Conservation (phyloP, 164 flowering plant species). For the Tetracentron sinense region DNA sequence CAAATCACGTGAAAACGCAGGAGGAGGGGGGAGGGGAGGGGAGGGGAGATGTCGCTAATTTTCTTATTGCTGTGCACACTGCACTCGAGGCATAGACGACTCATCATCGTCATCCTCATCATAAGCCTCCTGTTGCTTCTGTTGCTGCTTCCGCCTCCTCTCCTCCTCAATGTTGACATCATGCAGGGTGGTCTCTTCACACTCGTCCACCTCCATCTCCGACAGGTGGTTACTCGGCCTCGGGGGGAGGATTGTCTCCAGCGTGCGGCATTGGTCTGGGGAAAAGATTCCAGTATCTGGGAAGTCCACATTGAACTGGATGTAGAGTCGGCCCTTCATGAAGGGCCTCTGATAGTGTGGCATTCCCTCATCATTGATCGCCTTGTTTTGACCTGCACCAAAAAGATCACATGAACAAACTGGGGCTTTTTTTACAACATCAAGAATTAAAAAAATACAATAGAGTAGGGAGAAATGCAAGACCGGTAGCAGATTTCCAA, state of each 20-base stretch:
- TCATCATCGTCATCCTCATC: conserved; percentile 60
- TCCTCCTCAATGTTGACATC: conserved; percentile 65
- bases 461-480: too few relatives aligned
- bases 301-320: conserved; percentile 55
- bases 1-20: too few relatives aligned
- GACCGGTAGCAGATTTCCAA: too few relatives aligned
- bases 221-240: conserved; percentile 29
- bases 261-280: conserved; percentile 35
- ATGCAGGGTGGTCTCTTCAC: conserved; percentile 62
- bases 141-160: conserved; percentile 46
- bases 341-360: conserved; percentile 58
- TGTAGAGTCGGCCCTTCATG: conserved; percentile 59
- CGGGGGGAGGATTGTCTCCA: conserved; percentile 40
- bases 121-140: conserved; percentile 46
- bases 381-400: conserved; percentile 48
- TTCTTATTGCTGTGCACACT: conserved; percentile 63
- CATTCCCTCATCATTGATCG: conserved; percentile 73
- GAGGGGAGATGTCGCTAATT: neutral
- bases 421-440: neutral
- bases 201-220: conserved; percentile 51
- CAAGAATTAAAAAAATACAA: neutral
- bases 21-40: too few relatives aligned
- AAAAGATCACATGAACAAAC: too few relatives aligned
- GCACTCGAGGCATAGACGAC: conserved; percentile 38
- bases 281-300: conserved; percentile 50